phyloP scores from a whole-genome alignment of 169 alveolate species.

The Perkinsus chesapeaki region DNA sequence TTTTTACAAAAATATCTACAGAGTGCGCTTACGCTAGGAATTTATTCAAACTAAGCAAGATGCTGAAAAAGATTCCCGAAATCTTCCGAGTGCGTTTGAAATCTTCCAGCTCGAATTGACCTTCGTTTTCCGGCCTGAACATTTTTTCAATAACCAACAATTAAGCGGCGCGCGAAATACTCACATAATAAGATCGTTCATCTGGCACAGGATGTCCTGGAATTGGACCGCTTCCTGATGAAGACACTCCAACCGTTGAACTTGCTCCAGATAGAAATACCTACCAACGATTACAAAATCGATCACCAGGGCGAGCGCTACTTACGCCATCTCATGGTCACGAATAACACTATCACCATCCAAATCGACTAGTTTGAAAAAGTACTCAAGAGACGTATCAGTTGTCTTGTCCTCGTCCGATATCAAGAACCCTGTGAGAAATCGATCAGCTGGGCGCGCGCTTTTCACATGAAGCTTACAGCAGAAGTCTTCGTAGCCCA shows the following conservation, averaged over 20 bases:
- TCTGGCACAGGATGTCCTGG: slow-evolving; percentile 63
- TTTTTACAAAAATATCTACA: no score
- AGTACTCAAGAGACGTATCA: slow-evolving; percentile 55
- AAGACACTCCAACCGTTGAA: slow-evolving; percentile 62
- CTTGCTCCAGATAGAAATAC: slow-evolving; percentile 70
- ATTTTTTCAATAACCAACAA: slow-evolving; percentile 36
- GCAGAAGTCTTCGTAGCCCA: slow-evolving; percentile 75
- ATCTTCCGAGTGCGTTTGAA: slow-evolving; percentile 39
- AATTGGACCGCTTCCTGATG: slow-evolving; percentile 70
- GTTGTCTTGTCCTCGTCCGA: slow-evolving; percentile 77
- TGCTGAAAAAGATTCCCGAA: slow-evolving; percentile 65
- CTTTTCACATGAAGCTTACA: slow-evolving; percentile 30
- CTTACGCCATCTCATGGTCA: background rate
- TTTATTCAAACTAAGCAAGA: slow-evolving; percentile 51
- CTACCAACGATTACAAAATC: slow-evolving; percentile 33
- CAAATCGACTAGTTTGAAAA: slow-evolving; percentile 71
- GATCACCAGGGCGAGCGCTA: background rate
- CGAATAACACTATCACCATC: slow-evolving; percentile 69
- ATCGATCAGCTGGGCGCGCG: background rate
- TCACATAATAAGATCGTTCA: slow-evolving; percentile 30
- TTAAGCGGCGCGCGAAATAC: background rate
- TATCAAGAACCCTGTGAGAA: slow-evolving; percentile 50
- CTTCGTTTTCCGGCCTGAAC: slow-evolving; percentile 61
- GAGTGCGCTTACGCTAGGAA: slow-evolving; percentile 38
- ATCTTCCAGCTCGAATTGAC: slow-evolving; percentile 59